Percentiles rank a stretch among this genome's conserved stretches.
Evolutionary conservation across 768 basidiomycete genomes (phyloP).

Genomic region (Terana coerulea): DNA sequence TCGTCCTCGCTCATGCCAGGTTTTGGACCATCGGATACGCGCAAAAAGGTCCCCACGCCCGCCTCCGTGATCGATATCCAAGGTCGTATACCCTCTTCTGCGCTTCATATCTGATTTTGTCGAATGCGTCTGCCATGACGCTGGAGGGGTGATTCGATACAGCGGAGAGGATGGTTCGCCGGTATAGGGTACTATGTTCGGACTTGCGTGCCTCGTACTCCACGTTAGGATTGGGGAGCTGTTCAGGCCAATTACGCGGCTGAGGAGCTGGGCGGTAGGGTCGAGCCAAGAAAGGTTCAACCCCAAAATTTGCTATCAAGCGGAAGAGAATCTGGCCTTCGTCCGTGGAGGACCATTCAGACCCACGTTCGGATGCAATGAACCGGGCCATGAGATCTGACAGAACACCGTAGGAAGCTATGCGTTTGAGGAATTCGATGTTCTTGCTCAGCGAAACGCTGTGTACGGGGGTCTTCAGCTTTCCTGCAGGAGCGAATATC

Average conservation of each 20-base stretch:
- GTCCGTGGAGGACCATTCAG: neutral
- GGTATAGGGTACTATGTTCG: neutral
- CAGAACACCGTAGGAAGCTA: neutral
- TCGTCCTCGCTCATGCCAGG: neutral
- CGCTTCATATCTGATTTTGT: neutral
- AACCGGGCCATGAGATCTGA: neutral
- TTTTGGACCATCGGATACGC: neutral
- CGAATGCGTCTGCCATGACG: neutral
- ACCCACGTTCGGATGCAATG: neutral
- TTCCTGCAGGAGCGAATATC: no score
- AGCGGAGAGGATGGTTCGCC: no score
- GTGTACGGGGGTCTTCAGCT: no score
- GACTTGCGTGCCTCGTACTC: no score
- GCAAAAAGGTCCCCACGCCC: conserved; percentile 23
- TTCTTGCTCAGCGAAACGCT: neutral
- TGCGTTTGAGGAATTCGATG: neutral
- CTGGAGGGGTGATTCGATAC: neutral
- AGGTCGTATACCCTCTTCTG: conserved; percentile 15
- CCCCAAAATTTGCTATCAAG: neutral
- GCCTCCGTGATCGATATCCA: conserved; percentile 15
- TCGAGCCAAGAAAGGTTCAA: neutral
- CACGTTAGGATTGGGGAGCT: no score
- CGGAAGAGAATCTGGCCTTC: neutral
- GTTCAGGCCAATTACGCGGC: no score
- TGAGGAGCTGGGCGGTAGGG: no score